Base-by-base conservation (phyloP, 2,329 filamentous ascomycete genomes). In the Sporothrix curviconia region DNA sequence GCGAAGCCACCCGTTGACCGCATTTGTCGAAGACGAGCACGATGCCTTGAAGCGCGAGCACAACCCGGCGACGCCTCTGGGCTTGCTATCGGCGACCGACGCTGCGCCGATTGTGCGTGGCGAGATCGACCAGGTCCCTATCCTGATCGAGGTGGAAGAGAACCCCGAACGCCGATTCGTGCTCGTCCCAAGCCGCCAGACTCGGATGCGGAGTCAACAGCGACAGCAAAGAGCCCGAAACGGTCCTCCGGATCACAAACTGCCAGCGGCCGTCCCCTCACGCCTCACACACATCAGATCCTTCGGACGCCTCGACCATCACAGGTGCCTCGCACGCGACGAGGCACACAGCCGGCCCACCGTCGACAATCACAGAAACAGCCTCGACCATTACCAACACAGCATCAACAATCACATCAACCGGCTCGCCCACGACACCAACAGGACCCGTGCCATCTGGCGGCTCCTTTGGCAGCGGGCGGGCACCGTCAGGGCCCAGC, bases 11-110 rank as follows among this genome's bases (percentile, higher is more conserved):
- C 84, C 86, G 6, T 86, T 86, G 1, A 75, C 76, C 17, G 85
- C 87, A 4, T 83, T 71, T 36, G 85, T 86, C 49, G 87, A 92
- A 68, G 87, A 91, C 66, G 87, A 90, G 68, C 72, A 68, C 15
- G 77, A 74, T 14, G 81, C 86, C 7, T 70, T 89, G 37, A 79
- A 79, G 6, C 82, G 78, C 67, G 87, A 91, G 66, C 71, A 81
- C 64, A 75, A 77, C 24, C 67, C 70, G 44, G 24, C 25, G n/a
- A 19, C 75, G 76, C 25, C 65, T 68, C 43, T 70, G 71, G 28
- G 63, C 66, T 34, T 63, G n/a, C 69, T 36, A 59, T 69, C 63
- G 43, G 65, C 62, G 40, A 65, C 62, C 55, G 76, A 74, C 57
- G 84, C 86, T 62, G 82, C 85, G 58, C 77, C 81, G 28, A 76